phyloP scores from a whole-genome alignment of 2,329 filamentous ascomycete species.

The Chaetomium olivaceum region DNA sequence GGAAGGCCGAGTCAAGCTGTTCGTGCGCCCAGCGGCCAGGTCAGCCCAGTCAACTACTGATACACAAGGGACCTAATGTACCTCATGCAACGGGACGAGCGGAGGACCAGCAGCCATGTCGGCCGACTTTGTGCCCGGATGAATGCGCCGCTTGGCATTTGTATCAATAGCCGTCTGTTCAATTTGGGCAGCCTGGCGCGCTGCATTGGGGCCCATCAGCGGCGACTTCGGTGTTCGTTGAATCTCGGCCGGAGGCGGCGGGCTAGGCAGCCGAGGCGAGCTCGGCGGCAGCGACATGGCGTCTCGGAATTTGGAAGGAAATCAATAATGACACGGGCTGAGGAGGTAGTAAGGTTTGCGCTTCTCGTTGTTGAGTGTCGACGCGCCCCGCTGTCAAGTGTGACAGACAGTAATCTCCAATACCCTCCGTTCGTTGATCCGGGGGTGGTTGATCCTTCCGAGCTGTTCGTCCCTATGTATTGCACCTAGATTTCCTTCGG shows the following conservation, averaged over 20 bases:
- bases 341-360: not conserved
- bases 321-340: not conserved
- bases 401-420: not conserved
- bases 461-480: not conserved
- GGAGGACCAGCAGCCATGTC: slow-evolving; percentile 94
- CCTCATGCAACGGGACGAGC: slow-evolving; percentile 80
- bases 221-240: slow-evolving; percentile 75
- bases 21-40: not conserved
- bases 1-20: slow-evolving; percentile 94
- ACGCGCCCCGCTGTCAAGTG: not conserved
- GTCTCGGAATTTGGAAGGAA: slow-evolving; percentile 6
- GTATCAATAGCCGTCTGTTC: slow-evolving; percentile 67
- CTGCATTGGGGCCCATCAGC: slow-evolving; percentile 55
- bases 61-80: slow-evolving; percentile 41
- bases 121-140: slow-evolving; percentile 85
- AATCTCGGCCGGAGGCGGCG: slow-evolving; percentile 91
- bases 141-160: slow-evolving; percentile 79
- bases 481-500: not conserved
- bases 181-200: slow-evolving; percentile 60
- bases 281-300: slow-evolving; percentile 65
- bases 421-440: not conserved
- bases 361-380: not conserved
- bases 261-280: slow-evolving; percentile 90
- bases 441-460: not conserved
- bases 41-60: not conserved